phyloP scores from a whole-genome alignment of 2,329 filamentous ascomycete genomes.

The Epichloe sp. region DNA sequence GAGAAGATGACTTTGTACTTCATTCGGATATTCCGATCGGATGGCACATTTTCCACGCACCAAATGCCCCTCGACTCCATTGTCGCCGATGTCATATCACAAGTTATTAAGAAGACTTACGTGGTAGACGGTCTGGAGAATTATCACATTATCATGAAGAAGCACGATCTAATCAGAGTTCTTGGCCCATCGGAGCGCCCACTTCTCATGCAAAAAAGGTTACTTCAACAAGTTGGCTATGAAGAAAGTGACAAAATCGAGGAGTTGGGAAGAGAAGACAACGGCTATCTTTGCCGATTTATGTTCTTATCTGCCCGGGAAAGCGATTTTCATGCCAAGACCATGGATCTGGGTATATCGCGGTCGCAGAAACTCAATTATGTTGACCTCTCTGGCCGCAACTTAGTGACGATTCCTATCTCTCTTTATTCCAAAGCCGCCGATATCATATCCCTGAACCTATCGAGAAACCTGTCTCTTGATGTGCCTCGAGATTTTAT shows the following conservation, averaged over 20 bases:
- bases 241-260: constrained; percentile 76
- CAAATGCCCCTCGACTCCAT: constrained; percentile 74
- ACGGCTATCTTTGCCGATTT: constrained; percentile 92
- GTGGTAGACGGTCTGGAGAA: constrained; percentile 82
- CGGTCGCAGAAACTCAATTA: constrained; percentile 87
- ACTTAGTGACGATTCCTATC: constrained; percentile 89
- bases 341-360: constrained; percentile 65
- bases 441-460: constrained; percentile 88
- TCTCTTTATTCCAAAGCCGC: constrained; percentile 79
- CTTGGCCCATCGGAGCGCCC: constrained; percentile 68
- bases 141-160: constrained; percentile 90
- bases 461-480: constrained; percentile 83
- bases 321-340: constrained; percentile 57
- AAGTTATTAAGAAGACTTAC: constrained; percentile 89
- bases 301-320: constrained; percentile 86
- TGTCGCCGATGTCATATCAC: constrained; percentile 75
- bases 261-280: constrained; percentile 90
- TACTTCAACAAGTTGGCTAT: constrained; percentile 87
- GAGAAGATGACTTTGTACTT: constrained; percentile 71
- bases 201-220: constrained; percentile 77
- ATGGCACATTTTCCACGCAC: constrained; percentile 88
- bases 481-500: constrained; percentile 95
- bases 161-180: constrained; percentile 78
- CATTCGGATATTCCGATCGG: constrained; percentile 86
- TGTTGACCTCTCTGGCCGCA: constrained; percentile 80